Base-by-base conservation (phyloP, 2,329 filamentous ascomycete genomes). In the Aspergillus thermomutatus region DNA sequence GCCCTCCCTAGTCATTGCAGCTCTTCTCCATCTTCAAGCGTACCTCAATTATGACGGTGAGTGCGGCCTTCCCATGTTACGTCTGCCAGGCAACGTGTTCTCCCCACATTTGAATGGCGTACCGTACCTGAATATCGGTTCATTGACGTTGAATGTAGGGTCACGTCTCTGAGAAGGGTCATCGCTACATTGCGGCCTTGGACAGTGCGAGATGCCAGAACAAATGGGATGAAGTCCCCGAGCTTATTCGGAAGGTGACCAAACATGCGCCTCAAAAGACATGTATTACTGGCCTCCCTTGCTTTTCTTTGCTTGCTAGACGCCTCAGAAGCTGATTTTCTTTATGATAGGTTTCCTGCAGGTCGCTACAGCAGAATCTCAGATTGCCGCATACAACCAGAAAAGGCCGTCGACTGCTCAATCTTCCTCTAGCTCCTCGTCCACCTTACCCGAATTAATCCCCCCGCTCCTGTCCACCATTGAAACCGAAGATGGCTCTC, bases 211-310 rank as follows among this genome's bases (percentile, higher is more conserved):
- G 94, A 69, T 96, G 91, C 75, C 87, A 93, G 68, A 92, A 89
- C 52, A 87, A 87, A 73, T 99, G 94, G 94, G 82, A 86, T 64
- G 86, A 90, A 28, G 83, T 97, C 28, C 90, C 91, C 26, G 93
- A 97, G 77, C 83, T 96, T 61, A 87, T 94, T 67, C 87, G 93
- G 72, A 99, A 99, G 77, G 84, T 97, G 69, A 89, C 89, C 69
- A 97, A 99, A 76, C 93, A 99, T 82, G 90, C 92, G 66, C 88
- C 92, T 43, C 85, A 90, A 59, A 85, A 90, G 74, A 84, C 85
- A 76, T 96, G 93, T 97, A 87, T 71, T 48, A 55, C 49, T 46
- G 52, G 57, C 54, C 50, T 54, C 60, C 59, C 56, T 52, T 54
- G 41, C 52, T 51, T 52, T 47, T 28, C 54, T 47, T 57, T 28